Conservation (phyloP, 2,329 filamentous ascomycete species). For the Neofusicoccum ribis region DNA sequence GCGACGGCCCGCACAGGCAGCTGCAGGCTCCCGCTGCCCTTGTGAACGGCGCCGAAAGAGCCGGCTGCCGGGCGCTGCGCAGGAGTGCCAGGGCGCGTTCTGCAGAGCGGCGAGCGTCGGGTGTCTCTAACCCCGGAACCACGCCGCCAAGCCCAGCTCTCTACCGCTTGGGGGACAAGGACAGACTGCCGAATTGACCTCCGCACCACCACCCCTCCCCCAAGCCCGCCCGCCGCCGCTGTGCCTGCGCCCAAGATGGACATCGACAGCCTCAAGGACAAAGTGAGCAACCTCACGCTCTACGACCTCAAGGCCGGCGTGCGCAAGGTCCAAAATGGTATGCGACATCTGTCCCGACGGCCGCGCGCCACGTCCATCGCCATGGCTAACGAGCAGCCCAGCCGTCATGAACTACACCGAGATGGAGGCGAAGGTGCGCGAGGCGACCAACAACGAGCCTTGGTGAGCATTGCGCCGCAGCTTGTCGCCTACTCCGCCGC, state of each 20-base stretch:
- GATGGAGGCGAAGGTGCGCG: slow-evolving; percentile 79
- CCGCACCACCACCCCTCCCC: neutral
- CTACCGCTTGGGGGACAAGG: slow-evolving; percentile 1
- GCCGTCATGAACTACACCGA: slow-evolving; percentile 98
- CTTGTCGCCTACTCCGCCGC: neutral
- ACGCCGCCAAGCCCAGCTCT: slow-evolving; percentile 3
- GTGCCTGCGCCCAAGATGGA: slow-evolving; percentile 63
- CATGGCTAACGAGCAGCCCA: slow-evolving; percentile 44
- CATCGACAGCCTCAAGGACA: slow-evolving; percentile 78
- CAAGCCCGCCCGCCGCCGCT: neutral
- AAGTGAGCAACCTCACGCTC: slow-evolving; percentile 86
- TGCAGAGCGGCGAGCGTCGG: neutral
- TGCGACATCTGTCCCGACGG: slow-evolving; percentile 29
- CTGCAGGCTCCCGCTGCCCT: neutral
- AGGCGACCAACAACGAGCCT: slow-evolving; percentile 98
- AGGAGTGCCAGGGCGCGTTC: neutral
- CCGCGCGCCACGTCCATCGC: neutral
- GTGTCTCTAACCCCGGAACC: neutral
- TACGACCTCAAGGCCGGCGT: slow-evolving; percentile 96
- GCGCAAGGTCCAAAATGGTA: slow-evolving; percentile 96
- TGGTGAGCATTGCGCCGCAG: slow-evolving; percentile 74
- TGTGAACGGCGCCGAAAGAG: neutral
- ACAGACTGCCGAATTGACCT: neutral
- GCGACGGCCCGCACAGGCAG: neutral
- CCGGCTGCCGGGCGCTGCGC: neutral